A percentile compares a stretch with the other conserved stretches of the same genome.
Conservation (phyloP, 345 rosid genomes). For the Mangifera indica region DNA sequence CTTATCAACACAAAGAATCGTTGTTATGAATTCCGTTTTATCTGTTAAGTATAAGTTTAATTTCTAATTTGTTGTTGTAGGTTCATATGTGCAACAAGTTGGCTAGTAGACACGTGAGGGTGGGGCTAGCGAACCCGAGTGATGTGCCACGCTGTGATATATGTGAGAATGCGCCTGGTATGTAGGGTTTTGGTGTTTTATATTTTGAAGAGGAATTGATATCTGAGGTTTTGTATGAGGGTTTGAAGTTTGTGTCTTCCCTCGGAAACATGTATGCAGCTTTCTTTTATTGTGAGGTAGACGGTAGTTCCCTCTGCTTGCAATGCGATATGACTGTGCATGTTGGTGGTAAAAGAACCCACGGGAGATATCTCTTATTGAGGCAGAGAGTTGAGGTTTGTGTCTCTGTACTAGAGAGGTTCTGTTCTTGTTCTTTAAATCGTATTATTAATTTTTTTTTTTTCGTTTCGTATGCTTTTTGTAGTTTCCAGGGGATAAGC, state of each 20-base stretch:
- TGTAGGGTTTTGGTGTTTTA: conserved; percentile 15
- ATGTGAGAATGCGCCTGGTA: conserved; percentile 87
- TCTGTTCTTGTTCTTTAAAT: not conserved
- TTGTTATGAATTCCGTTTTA: not conserved
- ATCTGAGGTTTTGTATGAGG: not conserved
- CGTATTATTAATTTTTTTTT: conserved; percentile 7
- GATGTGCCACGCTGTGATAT: conserved; percentile 77
- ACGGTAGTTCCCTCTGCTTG: conserved; percentile 81
- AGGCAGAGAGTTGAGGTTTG: conserved; percentile 85
- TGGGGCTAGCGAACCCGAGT: conserved; percentile 74
- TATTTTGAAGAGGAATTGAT: not conserved
- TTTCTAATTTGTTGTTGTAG: conserved; percentile 32
- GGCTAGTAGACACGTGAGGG: conserved; percentile 77
- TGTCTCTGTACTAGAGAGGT: conserved; percentile 18
- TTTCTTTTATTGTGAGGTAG: conserved; percentile 87
- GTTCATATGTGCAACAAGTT: conserved; percentile 87
- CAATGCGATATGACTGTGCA: conserved; percentile 90
- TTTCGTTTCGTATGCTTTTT: conserved; percentile 20
- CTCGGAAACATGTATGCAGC: conserved; percentile 43
- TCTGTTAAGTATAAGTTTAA: not conserved
- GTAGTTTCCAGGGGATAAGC: conserved; percentile 80
- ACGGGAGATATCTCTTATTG: conserved; percentile 65
- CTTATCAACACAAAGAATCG: too few relatives aligned
- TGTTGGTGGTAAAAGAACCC: conserved; percentile 90
- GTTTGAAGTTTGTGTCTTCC: conserved; percentile 24